Base-by-base conservation (phyloP, 495 filamentous ascomycete species). In the Cercophora newfieldiana region DNA sequence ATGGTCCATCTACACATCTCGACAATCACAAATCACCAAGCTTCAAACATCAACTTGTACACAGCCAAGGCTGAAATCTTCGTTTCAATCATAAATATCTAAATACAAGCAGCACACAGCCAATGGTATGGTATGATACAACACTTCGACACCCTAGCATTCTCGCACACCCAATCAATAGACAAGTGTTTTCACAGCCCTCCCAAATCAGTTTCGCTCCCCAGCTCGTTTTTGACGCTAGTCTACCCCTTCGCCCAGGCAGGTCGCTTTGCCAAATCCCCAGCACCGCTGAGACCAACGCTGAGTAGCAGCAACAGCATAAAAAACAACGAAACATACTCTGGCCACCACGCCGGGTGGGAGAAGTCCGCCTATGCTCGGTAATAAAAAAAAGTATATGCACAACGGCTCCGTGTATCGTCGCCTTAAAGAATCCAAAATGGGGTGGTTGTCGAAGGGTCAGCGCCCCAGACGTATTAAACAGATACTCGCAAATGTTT, bases 351-450 rank as follows among this genome's bases (percentile, higher is more conserved):
- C 10, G 51, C 51, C 51, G 51, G 51, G 51, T 28, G 25, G 21
- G 26, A 55, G 51, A 24, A 55, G 51, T 44, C 50, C 19, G 50
- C 55, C 26, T 37, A 63, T 25, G 61, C n/a, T 25, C 10, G 21
- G 58, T 26, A 55, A 44, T 37, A 47, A 26, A 64, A 26, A 47
- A 22, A 60, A 22, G 24, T 60, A 47, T 44, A 26, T 60, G 33
- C 58, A 60, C 58, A 48, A 60, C 21, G 33, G 58, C 58, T 58
- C 55, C 50, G 6, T 58, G 25, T 24, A 58, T 60, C 19, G 31
- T 60, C n/a, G 58, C 58, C 55, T 29, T 18, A 25, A 21, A 64
- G 50, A 64, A 64, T 64, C 61, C 50, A 56, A 64, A 44, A 56
- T 2, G 29, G 61, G 26, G 21, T 47, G 16, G 19, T n/a, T n/a